phyloP scores from a whole-genome alignment of 2,329 filamentous ascomycete species.

The Fusarium sterilihyphosum region DNA sequence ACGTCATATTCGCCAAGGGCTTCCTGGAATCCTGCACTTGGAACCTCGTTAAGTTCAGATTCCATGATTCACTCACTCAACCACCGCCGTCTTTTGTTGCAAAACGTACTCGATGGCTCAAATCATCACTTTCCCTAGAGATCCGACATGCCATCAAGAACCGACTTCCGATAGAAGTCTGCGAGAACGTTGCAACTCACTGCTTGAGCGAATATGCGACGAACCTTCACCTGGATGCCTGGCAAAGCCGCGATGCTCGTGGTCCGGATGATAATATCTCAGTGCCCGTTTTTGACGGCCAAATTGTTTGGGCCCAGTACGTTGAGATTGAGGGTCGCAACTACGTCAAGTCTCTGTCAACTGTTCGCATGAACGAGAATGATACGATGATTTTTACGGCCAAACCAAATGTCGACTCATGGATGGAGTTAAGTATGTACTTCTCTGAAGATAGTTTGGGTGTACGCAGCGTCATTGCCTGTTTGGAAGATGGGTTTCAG shows the following conservation, averaged over 20 bases:
- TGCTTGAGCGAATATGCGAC: background rate
- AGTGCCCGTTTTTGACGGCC: background rate
- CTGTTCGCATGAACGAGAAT: background rate
- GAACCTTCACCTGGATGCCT: background rate
- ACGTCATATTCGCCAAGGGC: no score
- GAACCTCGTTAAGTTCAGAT: accelerated
- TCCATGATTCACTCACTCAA: accelerated
- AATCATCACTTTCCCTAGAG: background rate
- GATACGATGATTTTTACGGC: background rate
- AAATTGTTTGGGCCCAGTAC: background rate
- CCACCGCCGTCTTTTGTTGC: background rate
- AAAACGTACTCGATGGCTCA: background rate
- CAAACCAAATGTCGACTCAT: accelerated
- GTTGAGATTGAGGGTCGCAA: background rate
- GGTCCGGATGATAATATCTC: no score
- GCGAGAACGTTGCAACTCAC: background rate
- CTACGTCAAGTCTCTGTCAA: background rate
- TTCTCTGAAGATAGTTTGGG: background rate
- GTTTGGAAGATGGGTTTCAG: background rate
- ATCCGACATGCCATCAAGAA: background rate
- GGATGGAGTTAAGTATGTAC: background rate
- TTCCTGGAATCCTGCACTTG: no score
- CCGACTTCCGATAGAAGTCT: background rate
- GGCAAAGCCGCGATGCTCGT: background rate
- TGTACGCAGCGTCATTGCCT: background rate